Evolutionary conservation across 2,329 filamentous ascomycete genomes (phyloP), one percentile per base, ranked within the genome.

Genomic region (Aspergillus sp.): DNA sequence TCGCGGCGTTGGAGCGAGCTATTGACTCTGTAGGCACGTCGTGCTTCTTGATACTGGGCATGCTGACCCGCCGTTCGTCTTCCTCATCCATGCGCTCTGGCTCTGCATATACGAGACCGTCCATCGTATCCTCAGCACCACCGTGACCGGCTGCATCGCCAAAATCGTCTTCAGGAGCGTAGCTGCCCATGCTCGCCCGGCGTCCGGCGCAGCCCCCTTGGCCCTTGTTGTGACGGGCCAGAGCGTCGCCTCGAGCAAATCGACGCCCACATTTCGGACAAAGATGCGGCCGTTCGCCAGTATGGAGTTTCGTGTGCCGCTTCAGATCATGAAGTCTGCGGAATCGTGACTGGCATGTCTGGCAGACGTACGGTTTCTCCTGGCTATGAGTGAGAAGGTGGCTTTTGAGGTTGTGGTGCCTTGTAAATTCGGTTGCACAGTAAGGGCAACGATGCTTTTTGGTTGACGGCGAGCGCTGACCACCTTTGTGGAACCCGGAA

Each of bases 381-480:
- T 99, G 94, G 70, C 93, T 97, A 76, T 98, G 95, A 0, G 95
- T 98, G 73, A 99, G 85, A 58, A 99, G 84, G 78, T 99, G 95
- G 67, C 92, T 97, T 79, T 98, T 99, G 29, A 98, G 85, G 71
- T 99, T 98, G 74, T 98, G 95, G 73, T 98, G 95, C 49, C 95
- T 87, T 29, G 95, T 99, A 68, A 99, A 99, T 71, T 96, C 95
- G 5, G 95, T 97, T 45, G 92, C 87, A 81, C 95, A 99, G 75
- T 96, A 96, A 0, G 92, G 94, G 72, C 95, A 99, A 75, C 95
- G 96, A 80, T 99, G 94, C 71, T 95, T 94, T 79, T 96, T 97
- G 55, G 85, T 84, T 26, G 88, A 88, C 0, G 90, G 88, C 6
- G 92, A 91, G 67, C 87, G 85, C 52, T 87, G 87, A 56, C 80